Conservation (phyloP, 768 basidiomycete species). For the Ramaria sp. region DNA sequence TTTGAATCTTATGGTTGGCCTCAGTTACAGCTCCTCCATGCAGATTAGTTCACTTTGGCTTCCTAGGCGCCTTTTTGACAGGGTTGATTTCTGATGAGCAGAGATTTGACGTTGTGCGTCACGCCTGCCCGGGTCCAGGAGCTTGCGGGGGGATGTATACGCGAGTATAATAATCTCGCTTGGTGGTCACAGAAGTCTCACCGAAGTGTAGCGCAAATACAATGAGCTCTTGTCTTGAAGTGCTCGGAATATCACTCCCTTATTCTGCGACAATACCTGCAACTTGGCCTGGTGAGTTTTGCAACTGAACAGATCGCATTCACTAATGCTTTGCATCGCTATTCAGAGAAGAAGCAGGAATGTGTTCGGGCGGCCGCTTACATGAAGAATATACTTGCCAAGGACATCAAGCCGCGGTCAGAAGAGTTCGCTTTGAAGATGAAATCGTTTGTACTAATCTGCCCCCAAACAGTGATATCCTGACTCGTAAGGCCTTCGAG, state of each 20-base stretch:
- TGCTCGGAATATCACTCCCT: conserved; percentile 75
- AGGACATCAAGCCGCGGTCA: conserved; percentile 74
- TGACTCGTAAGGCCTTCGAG: conserved; percentile 61
- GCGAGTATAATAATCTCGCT: conserved; percentile 23
- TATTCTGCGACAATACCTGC: conserved; percentile 59
- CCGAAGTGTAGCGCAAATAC: conserved; percentile 54
- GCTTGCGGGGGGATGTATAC: conserved; percentile 88
- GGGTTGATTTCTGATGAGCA: conserved; percentile 74
- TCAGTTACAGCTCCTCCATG: background rate
- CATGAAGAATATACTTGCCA: conserved; percentile 59
- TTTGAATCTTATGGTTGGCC: conserved; percentile 70
- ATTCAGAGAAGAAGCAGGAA: conserved; percentile 68
- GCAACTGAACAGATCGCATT: background rate
- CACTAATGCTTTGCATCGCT: background rate
- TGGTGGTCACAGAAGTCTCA: background rate
- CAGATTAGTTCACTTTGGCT: background rate
- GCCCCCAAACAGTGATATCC: conserved; percentile 37
- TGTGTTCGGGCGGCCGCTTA: conserved; percentile 71
- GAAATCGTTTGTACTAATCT: background rate
- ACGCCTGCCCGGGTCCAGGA: conserved; percentile 78
- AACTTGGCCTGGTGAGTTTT: conserved; percentile 43
- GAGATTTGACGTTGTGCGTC: conserved; percentile 72
- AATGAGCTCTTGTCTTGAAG: conserved; percentile 79
- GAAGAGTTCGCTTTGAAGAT: background rate
- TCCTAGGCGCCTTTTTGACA: conserved; percentile 58